Evolutionary conservation across 345 rosid species (phyloP).

Genomic region (Populus simonii): DNA sequence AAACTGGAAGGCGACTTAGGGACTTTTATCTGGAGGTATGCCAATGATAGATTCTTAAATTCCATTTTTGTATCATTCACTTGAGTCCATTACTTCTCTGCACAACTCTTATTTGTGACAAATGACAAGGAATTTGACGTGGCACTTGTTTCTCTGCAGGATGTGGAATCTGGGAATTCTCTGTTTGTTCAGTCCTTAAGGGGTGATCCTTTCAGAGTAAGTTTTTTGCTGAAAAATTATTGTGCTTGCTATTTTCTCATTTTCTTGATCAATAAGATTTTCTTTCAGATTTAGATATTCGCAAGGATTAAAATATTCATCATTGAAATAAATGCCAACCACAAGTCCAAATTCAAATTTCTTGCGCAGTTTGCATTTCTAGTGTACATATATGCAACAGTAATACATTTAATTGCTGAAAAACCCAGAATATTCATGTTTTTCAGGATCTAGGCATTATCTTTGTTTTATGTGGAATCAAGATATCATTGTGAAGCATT

Average conservation of each 20-base stretch:
- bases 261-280: neutral
- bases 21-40: conserved; percentile 85
- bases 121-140: neutral
- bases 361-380: no score
- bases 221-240: conserved; percentile 19
- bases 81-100: neutral
- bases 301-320: no score
- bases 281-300: no score
- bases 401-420: no score
- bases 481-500: neutral
- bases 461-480: no score
- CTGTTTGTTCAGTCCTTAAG: conserved; percentile 90
- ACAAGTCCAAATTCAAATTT: no score
- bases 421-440: no score
- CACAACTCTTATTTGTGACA: neutral
- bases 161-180: conserved; percentile 52
- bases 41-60: neutral
- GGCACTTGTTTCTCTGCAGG: conserved; percentile 41
- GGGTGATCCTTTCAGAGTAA: conserved; percentile 89
- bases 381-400: no score
- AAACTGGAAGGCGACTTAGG: conserved; percentile 93
- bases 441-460: no score
- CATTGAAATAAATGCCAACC: no score
- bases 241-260: no score
- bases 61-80: neutral